Conservation (phyloP, 1,139 yeast species). For the Suhomyces coccinellae region DNA sequence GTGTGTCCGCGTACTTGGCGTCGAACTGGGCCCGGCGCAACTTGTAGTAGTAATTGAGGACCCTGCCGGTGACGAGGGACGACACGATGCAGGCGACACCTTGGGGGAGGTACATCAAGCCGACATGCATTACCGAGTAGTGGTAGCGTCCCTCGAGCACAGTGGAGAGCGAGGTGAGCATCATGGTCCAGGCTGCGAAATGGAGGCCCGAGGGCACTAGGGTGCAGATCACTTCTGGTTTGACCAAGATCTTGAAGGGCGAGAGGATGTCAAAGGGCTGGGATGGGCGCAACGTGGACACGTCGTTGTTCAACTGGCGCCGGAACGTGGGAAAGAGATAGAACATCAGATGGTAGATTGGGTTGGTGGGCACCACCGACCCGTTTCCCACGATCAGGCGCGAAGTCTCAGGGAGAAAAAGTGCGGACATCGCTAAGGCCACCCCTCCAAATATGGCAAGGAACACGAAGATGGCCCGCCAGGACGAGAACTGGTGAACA, state of each 20-base stretch:
- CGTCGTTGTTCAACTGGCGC: conserved; percentile 29
- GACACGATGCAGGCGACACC: conserved; percentile 35
- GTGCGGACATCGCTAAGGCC: conserved; percentile 24
- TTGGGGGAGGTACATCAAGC: conserved; percentile 41
- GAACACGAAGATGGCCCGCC: conserved; percentile 43
- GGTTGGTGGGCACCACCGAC: conserved; percentile 27
- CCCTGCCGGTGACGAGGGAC: conserved; percentile 32
- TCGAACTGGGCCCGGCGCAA: conserved; percentile 22
- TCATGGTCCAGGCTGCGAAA: conserved; percentile 42
- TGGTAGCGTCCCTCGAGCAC: conserved; percentile 33
- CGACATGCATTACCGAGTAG: conserved; percentile 38
- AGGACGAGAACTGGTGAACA: conserved; percentile 28
- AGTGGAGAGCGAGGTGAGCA: conserved; percentile 34
- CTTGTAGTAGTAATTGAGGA: conserved; percentile 31
- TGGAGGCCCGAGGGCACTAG: conserved; percentile 36
- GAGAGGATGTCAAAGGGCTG: conserved; percentile 25
- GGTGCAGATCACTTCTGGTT: conserved; percentile 25
- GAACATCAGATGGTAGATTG: conserved; percentile 26
- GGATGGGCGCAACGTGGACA: conserved; percentile 24
- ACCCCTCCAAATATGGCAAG: conserved; percentile 40
- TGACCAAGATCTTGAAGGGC: conserved; percentile 32
- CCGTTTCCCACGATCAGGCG: conserved; percentile 43
- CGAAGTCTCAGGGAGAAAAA: conserved; percentile 39
- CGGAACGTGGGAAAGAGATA: conserved; percentile 27
- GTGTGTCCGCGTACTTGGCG: conserved; percentile 15